A percentile compares a stretch with the other conserved stretches of the same genome.
Conservation (phyloP, 441 rosid genomes). For the Aleurites moluccanus region DNA sequence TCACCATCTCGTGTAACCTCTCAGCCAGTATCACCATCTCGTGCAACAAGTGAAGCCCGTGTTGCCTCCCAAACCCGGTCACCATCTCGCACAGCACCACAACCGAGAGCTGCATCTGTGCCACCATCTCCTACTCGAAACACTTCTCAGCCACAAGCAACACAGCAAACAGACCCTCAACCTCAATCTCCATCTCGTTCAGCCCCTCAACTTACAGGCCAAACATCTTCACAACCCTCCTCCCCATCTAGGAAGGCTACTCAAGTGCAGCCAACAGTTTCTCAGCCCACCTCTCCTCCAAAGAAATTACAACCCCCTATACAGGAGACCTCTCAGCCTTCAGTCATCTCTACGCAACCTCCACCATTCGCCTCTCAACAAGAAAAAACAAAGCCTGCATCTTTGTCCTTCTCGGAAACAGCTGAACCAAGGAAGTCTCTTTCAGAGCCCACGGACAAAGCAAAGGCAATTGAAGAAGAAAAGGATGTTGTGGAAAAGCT, state of each 20-base stretch:
- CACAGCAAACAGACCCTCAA: conserved; percentile 28
- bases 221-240: conserved; percentile 31
- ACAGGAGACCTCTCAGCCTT: conserved; percentile 27
- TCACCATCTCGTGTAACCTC: conserved; percentile 11
- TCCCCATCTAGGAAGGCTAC: conserved; percentile 33
- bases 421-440: conserved; percentile 14
- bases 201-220: conserved; percentile 33
- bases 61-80: no score
- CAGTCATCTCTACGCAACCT: neutral
- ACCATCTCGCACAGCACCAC: conserved; percentile 21
- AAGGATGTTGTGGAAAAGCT: conserved; percentile 26
- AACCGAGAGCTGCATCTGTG: conserved; percentile 19
- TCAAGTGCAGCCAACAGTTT: conserved; percentile 22
- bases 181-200: no score
- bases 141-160: conserved; percentile 31
- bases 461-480: conserved; percentile 27
- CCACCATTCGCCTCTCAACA: conserved; percentile 20
- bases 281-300: conserved; percentile 32
- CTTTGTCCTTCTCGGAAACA: conserved; percentile 2
- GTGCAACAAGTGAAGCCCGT: no score
- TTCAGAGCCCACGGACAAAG: conserved; percentile 19
- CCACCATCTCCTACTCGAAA: conserved; percentile 28
- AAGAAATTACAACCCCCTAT: conserved; percentile 25
- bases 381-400: conserved; percentile 19
- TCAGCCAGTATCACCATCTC: conserved; percentile 22